A percentile compares a stretch with the other conserved stretches of the same genome.
Conservation (phyloP, 2,329 filamentous ascomycete species). For the Xylariaceae sp. region DNA sequence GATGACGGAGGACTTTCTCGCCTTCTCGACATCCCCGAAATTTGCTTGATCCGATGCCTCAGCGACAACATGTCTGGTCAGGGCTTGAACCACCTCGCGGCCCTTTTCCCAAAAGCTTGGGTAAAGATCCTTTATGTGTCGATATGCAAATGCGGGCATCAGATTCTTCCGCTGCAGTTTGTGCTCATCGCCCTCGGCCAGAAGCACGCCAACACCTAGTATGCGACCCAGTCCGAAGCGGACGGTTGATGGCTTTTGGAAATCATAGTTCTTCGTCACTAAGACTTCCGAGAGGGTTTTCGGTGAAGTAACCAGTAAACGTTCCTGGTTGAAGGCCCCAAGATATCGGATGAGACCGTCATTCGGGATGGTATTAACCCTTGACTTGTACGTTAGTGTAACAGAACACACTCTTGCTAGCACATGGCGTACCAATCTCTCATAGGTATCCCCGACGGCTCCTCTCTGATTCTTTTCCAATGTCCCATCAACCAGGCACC, state of each 20-base stretch:
- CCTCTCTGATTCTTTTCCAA: slow-evolving; percentile 41
- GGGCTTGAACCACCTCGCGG: slow-evolving; percentile 64
- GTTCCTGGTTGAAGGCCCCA: slow-evolving; percentile 41
- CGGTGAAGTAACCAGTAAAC: slow-evolving; percentile 53
- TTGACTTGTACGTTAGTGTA: slow-evolving; percentile 33
- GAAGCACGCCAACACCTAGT: slow-evolving; percentile 70
- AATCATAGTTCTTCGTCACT: slow-evolving; percentile 70
- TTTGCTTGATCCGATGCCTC: slow-evolving; percentile 33
- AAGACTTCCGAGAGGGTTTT: slow-evolving; percentile 72
- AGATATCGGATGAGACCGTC: slow-evolving; percentile 71
- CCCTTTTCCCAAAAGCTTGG: slow-evolving; percentile 83
- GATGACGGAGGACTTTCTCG: slow-evolving; percentile 47
- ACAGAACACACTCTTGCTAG: not conserved
- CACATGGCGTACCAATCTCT: slow-evolving; percentile 48
- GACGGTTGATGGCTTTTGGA: slow-evolving; percentile 62
- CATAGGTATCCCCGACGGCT: slow-evolving; percentile 48
- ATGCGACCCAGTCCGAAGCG: slow-evolving; percentile 61
- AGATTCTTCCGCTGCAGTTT: slow-evolving; percentile 79
- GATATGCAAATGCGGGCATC: slow-evolving; percentile 81
- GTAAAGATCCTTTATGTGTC: slow-evolving; percentile 83
- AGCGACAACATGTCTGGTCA: slow-evolving; percentile 55
- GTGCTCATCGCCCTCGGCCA: slow-evolving; percentile 91
- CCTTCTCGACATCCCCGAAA: slow-evolving; percentile 35
- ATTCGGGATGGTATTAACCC: slow-evolving; percentile 65
- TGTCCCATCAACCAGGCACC: slow-evolving; percentile 55